A percentile compares a stretch with the other conserved stretches of the same genome.
These are phyloP conservation scores for Lagerstroemia speciosa DNA, from an alignment of 345 rosid genomes.

Conservation along the genomic window DNA sequence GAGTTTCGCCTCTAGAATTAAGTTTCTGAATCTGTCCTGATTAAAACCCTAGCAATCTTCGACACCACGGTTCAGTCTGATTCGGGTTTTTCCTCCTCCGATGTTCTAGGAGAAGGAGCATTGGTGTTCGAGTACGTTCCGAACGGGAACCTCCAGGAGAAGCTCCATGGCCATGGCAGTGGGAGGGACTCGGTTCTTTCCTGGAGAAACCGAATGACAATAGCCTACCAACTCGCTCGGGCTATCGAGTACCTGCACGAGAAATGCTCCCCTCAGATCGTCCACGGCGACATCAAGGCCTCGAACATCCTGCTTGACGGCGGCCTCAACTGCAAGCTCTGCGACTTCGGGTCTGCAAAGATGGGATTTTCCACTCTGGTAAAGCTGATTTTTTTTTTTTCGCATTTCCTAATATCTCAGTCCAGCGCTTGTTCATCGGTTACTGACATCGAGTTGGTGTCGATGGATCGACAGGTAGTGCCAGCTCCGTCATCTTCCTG, in stretches of 20 bases:
- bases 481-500: constrained; percentile 24
- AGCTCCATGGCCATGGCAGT: constrained; percentile 31
- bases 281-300: constrained; percentile 79
- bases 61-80: background rate
- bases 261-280: constrained; percentile 57
- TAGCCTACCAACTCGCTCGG: constrained; percentile 59
- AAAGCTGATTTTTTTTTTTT: too few species aligned
- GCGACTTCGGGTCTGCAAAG: constrained; percentile 80
- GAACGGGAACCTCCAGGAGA: constrained; percentile 68
- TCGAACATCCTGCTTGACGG: constrained; percentile 73
- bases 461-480: constrained; percentile 14
- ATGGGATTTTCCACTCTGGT: constrained; percentile 66
- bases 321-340: constrained; percentile 58
- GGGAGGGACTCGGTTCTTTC: constrained; percentile 25
- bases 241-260: constrained; percentile 79
- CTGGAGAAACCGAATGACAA: constrained; percentile 51
- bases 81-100: background rate
- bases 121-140: constrained; percentile 58
- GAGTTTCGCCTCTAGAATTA: too few species aligned
- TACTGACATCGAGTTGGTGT: background rate
- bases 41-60: too few species aligned
- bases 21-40: too few species aligned
- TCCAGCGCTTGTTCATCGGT: background rate
- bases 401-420: background rate
- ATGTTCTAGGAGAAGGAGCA: constrained; percentile 52